A percentile compares a stretch with the other conserved stretches of the same genome.
Evolutionary conservation across 257 asterid species (phyloP).

Genomic region (Echites panduratus): DNA sequence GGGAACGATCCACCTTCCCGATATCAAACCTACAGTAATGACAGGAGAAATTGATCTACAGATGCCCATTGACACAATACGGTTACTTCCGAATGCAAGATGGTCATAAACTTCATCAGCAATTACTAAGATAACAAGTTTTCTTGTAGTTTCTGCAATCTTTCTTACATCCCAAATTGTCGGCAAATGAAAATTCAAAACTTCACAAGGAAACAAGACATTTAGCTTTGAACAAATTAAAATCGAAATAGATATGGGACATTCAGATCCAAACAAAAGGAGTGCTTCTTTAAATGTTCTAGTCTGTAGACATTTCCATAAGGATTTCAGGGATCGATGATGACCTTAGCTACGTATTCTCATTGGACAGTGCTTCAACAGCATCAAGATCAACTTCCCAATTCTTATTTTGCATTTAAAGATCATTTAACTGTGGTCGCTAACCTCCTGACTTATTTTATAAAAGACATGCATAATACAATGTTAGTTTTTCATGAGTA

Average conservation of each 20-base stretch:
- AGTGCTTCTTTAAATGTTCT: slow-evolving; percentile 67
- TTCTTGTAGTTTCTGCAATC: slow-evolving; percentile 77
- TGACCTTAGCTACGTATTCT: slow-evolving; percentile 80
- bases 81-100: slow-evolving; percentile 58
- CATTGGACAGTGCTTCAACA: slow-evolving; percentile 66
- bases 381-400: slow-evolving; percentile 83
- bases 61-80: slow-evolving; percentile 82
- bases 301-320: slow-evolving; percentile 78
- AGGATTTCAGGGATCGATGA: slow-evolving; percentile 90
- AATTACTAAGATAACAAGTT: slow-evolving; percentile 72
- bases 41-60: slow-evolving; percentile 69
- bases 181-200: background rate
- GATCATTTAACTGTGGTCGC: too few relatives aligned
- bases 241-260: too few relatives aligned
- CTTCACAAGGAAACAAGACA: too few relatives aligned
- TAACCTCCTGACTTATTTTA: too few relatives aligned
- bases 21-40: slow-evolving; percentile 66
- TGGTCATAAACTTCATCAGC: slow-evolving; percentile 83
- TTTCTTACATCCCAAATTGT: slow-evolving; percentile 13
- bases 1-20: slow-evolving; percentile 83
- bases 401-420: too few relatives aligned
- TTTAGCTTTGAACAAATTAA: too few relatives aligned
- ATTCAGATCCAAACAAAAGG: too few relatives aligned
- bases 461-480: too few relatives aligned
- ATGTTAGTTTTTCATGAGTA: too few relatives aligned